Evolutionary conservation across 305 asterid genomes (phyloP).

Genomic region (Fraxinus sp.): DNA sequence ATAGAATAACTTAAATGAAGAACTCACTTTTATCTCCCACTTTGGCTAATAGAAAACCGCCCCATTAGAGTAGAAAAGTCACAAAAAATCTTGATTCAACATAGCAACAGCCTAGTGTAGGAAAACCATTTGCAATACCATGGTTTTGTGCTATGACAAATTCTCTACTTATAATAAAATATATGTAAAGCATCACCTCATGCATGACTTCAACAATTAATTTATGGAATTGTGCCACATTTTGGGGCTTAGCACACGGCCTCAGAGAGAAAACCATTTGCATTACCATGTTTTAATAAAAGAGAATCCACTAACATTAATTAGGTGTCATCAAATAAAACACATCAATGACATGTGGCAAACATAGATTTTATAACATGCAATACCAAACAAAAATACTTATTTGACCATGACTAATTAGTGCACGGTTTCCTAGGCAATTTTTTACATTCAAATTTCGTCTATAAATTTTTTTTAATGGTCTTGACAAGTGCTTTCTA

Average conservation of each 20-base stretch:
- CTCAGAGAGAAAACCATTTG: background rate
- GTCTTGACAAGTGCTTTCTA: background rate
- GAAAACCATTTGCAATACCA: background rate
- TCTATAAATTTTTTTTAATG: background rate
- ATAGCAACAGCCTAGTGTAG: background rate
- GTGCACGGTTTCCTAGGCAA: background rate
- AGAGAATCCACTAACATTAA: background rate
- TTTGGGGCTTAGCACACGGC: background rate
- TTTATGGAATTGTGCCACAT: background rate
- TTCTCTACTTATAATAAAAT: background rate
- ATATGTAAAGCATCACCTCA: background rate
- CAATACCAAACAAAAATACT: background rate
- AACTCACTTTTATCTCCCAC: background rate
- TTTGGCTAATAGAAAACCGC: background rate
- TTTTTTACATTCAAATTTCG: background rate
- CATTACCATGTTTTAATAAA: background rate
- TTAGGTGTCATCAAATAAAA: background rate
- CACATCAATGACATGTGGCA: background rate
- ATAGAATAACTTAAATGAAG: background rate
- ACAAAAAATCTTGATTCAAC: background rate
- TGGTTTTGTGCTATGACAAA: background rate
- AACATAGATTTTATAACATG: background rate
- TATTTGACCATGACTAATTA: background rate
- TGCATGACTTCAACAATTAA: background rate
- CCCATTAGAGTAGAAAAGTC: background rate